phyloP scores from a whole-genome alignment of 305 asterid species.

The Fraxinus platypoda region DNA sequence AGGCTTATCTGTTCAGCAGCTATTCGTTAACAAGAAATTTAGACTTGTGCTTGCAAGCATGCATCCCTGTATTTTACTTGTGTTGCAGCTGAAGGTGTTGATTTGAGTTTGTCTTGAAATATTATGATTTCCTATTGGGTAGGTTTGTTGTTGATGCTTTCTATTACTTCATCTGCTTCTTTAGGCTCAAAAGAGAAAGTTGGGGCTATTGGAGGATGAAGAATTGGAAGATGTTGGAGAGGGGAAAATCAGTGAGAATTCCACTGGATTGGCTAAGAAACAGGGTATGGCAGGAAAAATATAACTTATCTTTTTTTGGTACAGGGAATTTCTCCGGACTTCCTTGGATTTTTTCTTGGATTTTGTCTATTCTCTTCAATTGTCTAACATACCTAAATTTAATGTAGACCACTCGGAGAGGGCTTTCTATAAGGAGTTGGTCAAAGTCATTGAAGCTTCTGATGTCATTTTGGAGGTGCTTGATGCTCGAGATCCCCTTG shows the following conservation, averaged over 20 bases:
- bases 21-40: not conserved
- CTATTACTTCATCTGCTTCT: slow-evolving; percentile 3
- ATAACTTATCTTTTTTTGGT: not conserved
- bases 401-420: slow-evolving; percentile 66
- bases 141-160: not conserved
- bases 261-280: slow-evolving; percentile 31
- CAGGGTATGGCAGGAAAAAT: slow-evolving; percentile 42
- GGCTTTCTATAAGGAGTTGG: slow-evolving; percentile 88
- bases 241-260: slow-evolving; percentile 28
- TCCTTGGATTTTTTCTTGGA: not conserved
- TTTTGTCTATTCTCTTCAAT: not conserved
- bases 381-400: not conserved
- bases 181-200: slow-evolving; percentile 76
- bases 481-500: slow-evolving; percentile 98
- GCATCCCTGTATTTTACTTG: not conserved
- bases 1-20: not conserved
- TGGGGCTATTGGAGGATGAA: slow-evolving; percentile 71
- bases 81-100: not conserved
- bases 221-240: slow-evolving; percentile 43
- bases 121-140: not conserved
- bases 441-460: slow-evolving; percentile 82
- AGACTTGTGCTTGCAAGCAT: not conserved
- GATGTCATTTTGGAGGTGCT: slow-evolving; percentile 96
- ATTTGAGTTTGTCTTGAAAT: not conserved
- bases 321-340: not conserved